phyloP scores from a whole-genome alignment of 78 protist genomes.

The Dictyostelium intermedium region DNA sequence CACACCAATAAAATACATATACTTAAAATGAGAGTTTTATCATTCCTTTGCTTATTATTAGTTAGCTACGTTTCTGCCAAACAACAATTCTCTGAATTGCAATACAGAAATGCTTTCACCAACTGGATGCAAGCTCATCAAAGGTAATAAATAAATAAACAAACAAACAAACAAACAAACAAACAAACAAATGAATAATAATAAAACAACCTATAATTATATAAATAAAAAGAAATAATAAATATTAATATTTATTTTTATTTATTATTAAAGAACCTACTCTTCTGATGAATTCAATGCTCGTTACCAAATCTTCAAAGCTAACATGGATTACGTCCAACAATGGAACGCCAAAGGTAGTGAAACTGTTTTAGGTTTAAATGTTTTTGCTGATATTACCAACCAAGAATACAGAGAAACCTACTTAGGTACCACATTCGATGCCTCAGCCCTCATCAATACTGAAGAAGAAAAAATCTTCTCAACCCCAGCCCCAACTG shows the following conservation, averaged over 20 bases:
- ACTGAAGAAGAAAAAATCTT: not conserved
- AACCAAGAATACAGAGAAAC: constrained; percentile 37
- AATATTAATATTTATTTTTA: too few relatives aligned
- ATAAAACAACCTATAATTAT: too few relatives aligned
- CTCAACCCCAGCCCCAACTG: not conserved
- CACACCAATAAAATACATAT: not conserved
- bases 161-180: too few relatives aligned
- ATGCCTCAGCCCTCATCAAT: not conserved
- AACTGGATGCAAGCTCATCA: constrained; percentile 41
- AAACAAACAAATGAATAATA: too few relatives aligned
- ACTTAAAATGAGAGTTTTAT: constrained; percentile 15
- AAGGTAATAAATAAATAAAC: not conserved
- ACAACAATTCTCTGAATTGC: constrained; percentile 19
- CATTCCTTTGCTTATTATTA: not conserved
- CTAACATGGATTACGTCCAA: constrained; percentile 51
- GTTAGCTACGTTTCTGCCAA: not conserved
- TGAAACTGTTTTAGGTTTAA: constrained; percentile 57
- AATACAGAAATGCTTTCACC: constrained; percentile 41
- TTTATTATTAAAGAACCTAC: not conserved
- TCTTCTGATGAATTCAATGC: constrained; percentile 7
- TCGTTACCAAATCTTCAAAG: constrained; percentile 47
- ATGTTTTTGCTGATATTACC: constrained; percentile 76
- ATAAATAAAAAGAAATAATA: too few relatives aligned
- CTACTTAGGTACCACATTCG: constrained; percentile 35
- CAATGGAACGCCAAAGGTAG: constrained; percentile 60